Conservation (phyloP, 176 grass and related monocot species). For the Ensete glaucum region DNA sequence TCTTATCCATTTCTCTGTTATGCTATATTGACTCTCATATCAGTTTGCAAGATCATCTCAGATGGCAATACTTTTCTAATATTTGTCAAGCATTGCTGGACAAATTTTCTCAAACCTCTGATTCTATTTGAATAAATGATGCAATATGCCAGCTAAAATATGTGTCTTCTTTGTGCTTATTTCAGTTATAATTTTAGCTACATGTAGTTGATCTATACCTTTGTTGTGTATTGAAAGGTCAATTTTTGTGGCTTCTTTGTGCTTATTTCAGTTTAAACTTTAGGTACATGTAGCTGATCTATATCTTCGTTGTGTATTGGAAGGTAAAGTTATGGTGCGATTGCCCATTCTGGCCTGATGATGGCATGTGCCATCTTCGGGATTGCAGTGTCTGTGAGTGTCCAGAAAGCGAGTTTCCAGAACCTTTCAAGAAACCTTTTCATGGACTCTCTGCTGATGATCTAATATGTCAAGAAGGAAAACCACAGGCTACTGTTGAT, state of each 20-base stretch:
- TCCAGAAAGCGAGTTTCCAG: slow-evolving; percentile 90
- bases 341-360: slow-evolving; percentile 96
- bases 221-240: slow-evolving; percentile 40
- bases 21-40: neutral
- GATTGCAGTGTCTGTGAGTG: slow-evolving; percentile 96
- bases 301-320: slow-evolving; percentile 17
- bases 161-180: neutral
- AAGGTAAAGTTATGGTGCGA: slow-evolving; percentile 96
- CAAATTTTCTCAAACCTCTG: neutral
- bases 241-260: slow-evolving; percentile 16
- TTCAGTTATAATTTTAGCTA: neutral
- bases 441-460: slow-evolving; percentile 47
- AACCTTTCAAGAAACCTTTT: slow-evolving; percentile 68
- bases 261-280: neutral
- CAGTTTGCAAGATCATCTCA: neutral
- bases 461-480: slow-evolving; percentile 88
- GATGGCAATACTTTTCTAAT: neutral
- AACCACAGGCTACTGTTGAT: slow-evolving; percentile 87
- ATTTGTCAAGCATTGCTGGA: neutral
- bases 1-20: neutral
- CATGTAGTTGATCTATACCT: neutral
- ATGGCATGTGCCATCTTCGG: slow-evolving; percentile 89
- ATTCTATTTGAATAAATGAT: neutral
- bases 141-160: neutral
- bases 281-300: neutral